phyloP scores from a whole-genome alignment of 768 basidiomycete species.

The Aureoboletus auriporus region DNA sequence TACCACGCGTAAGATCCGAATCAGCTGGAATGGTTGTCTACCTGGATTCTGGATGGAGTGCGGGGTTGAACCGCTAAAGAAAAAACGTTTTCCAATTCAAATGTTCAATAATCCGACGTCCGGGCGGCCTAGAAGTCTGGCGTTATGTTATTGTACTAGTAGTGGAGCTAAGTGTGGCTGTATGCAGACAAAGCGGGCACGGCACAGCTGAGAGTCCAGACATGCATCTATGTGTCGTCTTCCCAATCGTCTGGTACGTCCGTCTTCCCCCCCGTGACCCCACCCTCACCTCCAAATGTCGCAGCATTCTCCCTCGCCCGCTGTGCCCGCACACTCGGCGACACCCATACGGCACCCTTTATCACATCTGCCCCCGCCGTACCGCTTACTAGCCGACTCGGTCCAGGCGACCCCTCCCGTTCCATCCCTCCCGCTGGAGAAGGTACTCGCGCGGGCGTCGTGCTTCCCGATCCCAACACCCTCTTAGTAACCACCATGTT shows the following conservation, averaged over 20 bases:
- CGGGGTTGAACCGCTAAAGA: no score
- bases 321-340: constrained; percentile 16
- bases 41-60: no score
- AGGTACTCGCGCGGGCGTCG: constrained; percentile 14
- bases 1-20: no score
- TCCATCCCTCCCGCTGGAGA: constrained; percentile 13
- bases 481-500: constrained; percentile 14
- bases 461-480: constrained; percentile 6
- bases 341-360: constrained; percentile 15
- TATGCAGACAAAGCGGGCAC: no score
- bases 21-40: no score
- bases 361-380: neutral
- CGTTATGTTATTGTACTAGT: no score
- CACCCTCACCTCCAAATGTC: neutral
- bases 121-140: no score
- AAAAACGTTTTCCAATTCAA: no score
- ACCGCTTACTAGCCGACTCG: constrained; percentile 1
- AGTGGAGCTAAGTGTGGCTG: no score
- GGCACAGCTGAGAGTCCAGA: no score
- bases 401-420: constrained; percentile 9
- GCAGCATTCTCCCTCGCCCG: constrained; percentile 4
- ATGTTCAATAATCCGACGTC: no score
- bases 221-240: constrained; percentile 37
- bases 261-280: neutral
- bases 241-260: constrained; percentile 55